Base-by-base conservation (phyloP, 2,329 filamentous ascomycete species). In the Fusarium verrucosum region DNA sequence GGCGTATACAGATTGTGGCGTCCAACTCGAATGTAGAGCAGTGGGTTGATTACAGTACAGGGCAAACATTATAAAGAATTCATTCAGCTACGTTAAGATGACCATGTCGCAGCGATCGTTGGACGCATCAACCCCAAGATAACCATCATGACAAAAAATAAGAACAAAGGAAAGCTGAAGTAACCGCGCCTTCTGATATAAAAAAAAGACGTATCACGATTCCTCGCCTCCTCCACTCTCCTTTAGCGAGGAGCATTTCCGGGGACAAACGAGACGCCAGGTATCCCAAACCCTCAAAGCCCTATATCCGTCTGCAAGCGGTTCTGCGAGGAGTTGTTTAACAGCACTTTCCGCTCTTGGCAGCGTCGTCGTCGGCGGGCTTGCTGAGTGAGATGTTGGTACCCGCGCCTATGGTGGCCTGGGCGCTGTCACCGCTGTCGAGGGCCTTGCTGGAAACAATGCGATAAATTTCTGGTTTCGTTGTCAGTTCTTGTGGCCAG, bases 361-460 rank as follows among this genome's bases (percentile, higher is more conserved):
- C 84, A 72, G 91, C 86, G 50, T 81, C 81, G 73, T 92, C 86
- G 72, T 95, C 92, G 70, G 91, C 87, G 47, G 92, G 88, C 81
- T 94, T 92, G 85, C 88, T 94, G 74, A 97, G 90, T 68, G 92
- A 90, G 74, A 98, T 91, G 77, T 91, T 92, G 72, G 88, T 89
- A 73, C 92, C 91, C 70, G 91, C 87, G 70, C 88, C 89, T 73
- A 95, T 90, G 69, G 91, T 90, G 75, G 91, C 90, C 77, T 92
- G 90, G 66, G 89, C 85, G 63, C 88, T 87, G 72, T 97, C 94
- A 75, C 92, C 92, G 75, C 91, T 92, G 77, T 97, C 94, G 73
- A 98, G 88, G 37, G 93, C 92, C 86, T 98, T 98, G 87, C 91
- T 95, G 55, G 94, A 98, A 68, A 99, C 95, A 74, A 99, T 99